Evolutionary conservation across 257 asterid species (phyloP).

Genomic region (Schizonepeta tenuifolia): DNA sequence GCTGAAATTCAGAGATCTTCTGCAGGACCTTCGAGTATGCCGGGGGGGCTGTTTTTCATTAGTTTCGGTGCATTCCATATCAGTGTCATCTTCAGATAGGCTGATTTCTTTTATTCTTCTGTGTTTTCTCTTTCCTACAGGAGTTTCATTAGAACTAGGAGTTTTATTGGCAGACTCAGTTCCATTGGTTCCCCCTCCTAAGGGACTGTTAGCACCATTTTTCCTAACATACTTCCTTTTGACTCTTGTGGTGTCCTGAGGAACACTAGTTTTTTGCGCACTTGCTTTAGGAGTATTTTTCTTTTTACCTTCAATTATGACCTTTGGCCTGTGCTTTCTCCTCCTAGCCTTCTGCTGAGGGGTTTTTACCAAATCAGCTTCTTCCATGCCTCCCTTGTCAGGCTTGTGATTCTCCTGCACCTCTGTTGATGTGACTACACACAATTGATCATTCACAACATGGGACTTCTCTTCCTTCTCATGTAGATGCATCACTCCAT

Average conservation of each 20-base stretch:
- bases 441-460: conserved; percentile 38
- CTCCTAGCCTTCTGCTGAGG: conserved; percentile 72
- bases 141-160: conserved; percentile 36
- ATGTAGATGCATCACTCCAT: conserved; percentile 42
- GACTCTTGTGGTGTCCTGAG: conserved; percentile 43
- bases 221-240: conserved; percentile 66
- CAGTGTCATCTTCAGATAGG: conserved; percentile 42
- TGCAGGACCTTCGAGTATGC: conserved; percentile 62
- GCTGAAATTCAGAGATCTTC: conserved; percentile 61
- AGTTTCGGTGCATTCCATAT: conserved; percentile 42
- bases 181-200: conserved; percentile 42
- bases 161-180: conserved; percentile 33
- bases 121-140: conserved; percentile 46
- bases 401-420: conserved; percentile 74
- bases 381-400: conserved; percentile 67
- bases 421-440: conserved; percentile 39
- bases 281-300: conserved; percentile 51
- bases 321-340: conserved; percentile 95
- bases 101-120: conserved; percentile 40
- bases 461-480: conserved; percentile 40
- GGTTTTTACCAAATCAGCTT: conserved; percentile 55
- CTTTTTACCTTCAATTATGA: conserved; percentile 64
- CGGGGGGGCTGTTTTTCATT: conserved; percentile 21
- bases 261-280: conserved; percentile 43
- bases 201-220: conserved; percentile 35